Percentiles rank a stretch among this genome's conserved stretches.
Conservation (phyloP, 169 alveolate genomes). For the Perkinsus chesapeaki region DNA sequence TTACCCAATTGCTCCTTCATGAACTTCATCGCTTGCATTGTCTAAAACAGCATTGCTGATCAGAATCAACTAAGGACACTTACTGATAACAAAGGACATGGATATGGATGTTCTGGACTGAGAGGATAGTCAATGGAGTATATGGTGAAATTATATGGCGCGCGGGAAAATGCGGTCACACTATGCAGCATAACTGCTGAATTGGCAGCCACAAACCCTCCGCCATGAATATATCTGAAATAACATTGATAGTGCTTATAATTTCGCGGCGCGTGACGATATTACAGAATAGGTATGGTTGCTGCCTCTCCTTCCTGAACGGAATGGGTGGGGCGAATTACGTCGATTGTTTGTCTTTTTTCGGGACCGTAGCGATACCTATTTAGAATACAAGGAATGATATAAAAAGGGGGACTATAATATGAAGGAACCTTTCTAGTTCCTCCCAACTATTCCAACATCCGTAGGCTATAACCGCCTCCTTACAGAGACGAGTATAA, state of each 20-base stretch:
- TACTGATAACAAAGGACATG: not conserved
- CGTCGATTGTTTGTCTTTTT: not conserved
- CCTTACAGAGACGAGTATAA: no score
- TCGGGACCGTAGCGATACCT: not conserved
- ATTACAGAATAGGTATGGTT: not conserved
- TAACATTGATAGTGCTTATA: no score
- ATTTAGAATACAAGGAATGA: no score
- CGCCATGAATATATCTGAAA: not conserved
- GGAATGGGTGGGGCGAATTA: not conserved
- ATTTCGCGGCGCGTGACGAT: not conserved
- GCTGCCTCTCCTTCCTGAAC: not conserved
- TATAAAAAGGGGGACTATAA: no score
- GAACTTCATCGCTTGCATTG: not conserved
- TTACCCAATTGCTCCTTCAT: not conserved
- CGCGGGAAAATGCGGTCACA: not conserved
- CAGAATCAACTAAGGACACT: not conserved
- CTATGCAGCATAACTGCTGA: not conserved
- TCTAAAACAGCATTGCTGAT: not conserved
- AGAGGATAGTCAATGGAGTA: not conserved
- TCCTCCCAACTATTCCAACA: no score
- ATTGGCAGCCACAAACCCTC: not conserved
- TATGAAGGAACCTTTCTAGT: no score
- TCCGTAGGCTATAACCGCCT: no score
- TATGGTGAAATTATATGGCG: not conserved
- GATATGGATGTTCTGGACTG: not conserved